Conservation (phyloP, 2,329 filamentous ascomycete genomes). For the Parastagonospora avenae region DNA sequence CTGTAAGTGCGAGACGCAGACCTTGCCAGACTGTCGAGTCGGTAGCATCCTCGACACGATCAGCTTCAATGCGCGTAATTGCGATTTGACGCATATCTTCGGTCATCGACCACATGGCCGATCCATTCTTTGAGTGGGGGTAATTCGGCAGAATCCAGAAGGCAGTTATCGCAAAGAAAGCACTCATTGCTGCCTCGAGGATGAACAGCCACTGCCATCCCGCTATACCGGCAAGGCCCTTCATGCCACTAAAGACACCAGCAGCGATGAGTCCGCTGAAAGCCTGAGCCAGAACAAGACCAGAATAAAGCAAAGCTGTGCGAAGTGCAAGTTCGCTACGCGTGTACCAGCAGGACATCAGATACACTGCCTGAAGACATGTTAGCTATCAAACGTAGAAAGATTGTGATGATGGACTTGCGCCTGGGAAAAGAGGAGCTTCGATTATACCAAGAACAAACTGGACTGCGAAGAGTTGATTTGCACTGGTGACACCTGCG, state of each 20-base stretch:
- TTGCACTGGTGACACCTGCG: conserved; percentile 65
- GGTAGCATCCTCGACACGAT: conserved; percentile 9
- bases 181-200: conserved; percentile 20
- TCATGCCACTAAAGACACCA: conserved; percentile 34
- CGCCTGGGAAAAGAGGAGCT: conserved; percentile 64
- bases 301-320: conserved; percentile 50
- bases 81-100: conserved; percentile 5
- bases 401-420: background rate
- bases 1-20: conserved; percentile 11
- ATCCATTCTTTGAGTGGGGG: background rate
- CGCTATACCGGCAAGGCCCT: conserved; percentile 34
- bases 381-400: background rate
- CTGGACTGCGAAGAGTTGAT: conserved; percentile 53
- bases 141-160: conserved; percentile 4
- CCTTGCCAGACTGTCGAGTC: conserved; percentile 17
- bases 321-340: conserved; percentile 11
- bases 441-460: conserved; percentile 72
- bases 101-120: conserved; percentile 1
- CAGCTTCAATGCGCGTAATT: conserved; percentile 6
- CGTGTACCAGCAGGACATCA: conserved; percentile 17
- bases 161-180: conserved; percentile 1
- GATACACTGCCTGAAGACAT: conserved; percentile 7
- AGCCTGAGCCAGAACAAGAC: conserved; percentile 62
- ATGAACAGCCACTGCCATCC: conserved; percentile 46
- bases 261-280: conserved; percentile 61